These are phyloP conservation scores for Collybiopsis confluens DNA, from an alignment of 768 basidiomycete genomes.

Conservation along the genomic window DNA sequence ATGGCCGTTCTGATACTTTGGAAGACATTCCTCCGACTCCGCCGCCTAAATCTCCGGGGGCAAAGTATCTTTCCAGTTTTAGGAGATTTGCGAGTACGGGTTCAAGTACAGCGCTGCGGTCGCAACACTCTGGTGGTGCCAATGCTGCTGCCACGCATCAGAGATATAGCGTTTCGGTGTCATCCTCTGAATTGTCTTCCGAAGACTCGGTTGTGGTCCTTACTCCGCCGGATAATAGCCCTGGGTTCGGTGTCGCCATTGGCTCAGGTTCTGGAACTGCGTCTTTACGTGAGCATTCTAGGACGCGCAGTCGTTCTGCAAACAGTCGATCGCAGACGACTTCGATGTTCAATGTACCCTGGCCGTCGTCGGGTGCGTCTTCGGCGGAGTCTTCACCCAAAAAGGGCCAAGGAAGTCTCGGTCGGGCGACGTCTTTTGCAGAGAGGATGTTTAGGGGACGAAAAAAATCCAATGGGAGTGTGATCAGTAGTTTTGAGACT, in stretches of 20 bases:
- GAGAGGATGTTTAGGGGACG: constrained; percentile 56
- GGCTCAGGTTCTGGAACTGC: background rate
- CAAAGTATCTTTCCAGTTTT: constrained; percentile 45
- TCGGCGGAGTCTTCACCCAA: constrained; percentile 39
- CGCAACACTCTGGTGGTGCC: constrained; percentile 18
- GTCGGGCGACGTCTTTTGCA: constrained; percentile 56
- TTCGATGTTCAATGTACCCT: constrained; percentile 22
- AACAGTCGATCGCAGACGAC: background rate
- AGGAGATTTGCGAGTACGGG: constrained; percentile 40
- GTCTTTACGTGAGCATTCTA: too few relatives aligned
- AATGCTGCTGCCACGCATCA: constrained; percentile 35
- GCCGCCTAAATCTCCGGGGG: constrained; percentile 45
- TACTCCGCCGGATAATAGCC: constrained; percentile 50
- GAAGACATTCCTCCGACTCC: constrained; percentile 32
- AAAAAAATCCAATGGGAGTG: constrained; percentile 50
- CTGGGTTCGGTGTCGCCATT: constrained; percentile 24
- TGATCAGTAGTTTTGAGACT: constrained; percentile 30
- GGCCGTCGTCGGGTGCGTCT: constrained; percentile 29
- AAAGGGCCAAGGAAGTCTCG: constrained; percentile 38
- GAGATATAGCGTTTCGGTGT: constrained; percentile 56
- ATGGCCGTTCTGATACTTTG: too few relatives aligned
- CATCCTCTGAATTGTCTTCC: constrained; percentile 60
- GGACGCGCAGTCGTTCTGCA: too few relatives aligned
- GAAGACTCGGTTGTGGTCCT: constrained; percentile 62
- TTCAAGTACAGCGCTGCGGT: constrained; percentile 18